Evolutionary conservation across 2,329 filamentous ascomycete species (phyloP), one percentile per base, ranked within the genome.

Genomic region (Verticillium tricorpus): DNA sequence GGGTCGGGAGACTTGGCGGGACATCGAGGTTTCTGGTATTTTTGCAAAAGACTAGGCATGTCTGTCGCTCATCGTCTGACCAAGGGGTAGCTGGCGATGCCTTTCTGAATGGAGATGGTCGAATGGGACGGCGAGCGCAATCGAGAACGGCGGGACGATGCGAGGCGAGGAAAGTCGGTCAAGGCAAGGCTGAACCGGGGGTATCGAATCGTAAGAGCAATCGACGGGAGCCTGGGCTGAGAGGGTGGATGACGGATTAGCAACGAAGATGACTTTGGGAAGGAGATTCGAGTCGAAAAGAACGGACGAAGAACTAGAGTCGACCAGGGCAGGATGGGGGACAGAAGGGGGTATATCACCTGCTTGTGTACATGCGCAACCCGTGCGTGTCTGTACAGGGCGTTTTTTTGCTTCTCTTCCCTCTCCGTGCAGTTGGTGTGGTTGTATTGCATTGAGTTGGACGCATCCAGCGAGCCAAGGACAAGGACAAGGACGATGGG

Each of bases 31-130:
- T 54, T 54, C 32, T 45, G 40, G 32, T 54, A 54, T 45, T 71
- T 72, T 40, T 72, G 69, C 37, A 73, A 60, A 62, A 68, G 67
- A 68, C 71, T 73, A 67, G 65, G 70, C 72, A 73, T 72, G 61
- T 71, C 69, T 67, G 60, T 67, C 63, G 63, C 60, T 61, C 64
- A 63, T 60, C 25, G 39, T 50, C 37, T 39, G 60, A 32, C 12
- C 37, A 11, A 31, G 25, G 39, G 22, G 57, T 35, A 57, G 25
- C 22, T 19, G 19, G 28, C 28, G n/a, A 50, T 50, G 57, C 37
- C 32, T 50, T 19, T 50, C n/a, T 12, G 15, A n/a, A 25, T 22
- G 14, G n/a, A 15, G 17, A 22, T 22, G 11, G 45, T 52, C n/a
- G 45, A 12, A 37, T 37, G 12, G 17, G 34, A 37, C 35, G n/a